Evolutionary conservation across 495 filamentous ascomycete species (phyloP), one percentile per base, ranked within the genome.

Genomic region (Podospora pseudocomata): DNA sequence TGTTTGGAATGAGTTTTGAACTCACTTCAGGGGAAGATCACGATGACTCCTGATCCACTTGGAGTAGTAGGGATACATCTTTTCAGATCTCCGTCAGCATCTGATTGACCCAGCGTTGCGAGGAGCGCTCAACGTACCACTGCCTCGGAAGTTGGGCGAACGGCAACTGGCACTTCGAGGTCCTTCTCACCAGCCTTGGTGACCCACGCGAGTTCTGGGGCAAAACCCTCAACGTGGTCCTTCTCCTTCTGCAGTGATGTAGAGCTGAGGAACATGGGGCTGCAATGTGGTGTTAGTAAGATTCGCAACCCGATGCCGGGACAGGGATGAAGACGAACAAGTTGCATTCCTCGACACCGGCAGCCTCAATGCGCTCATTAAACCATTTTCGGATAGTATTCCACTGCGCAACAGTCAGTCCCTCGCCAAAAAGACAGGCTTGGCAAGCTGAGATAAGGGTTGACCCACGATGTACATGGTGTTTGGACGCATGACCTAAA

Each of bases 141-240:
- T 28, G 91, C 92, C 80, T 97, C 95, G 49, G 91, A 94, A 19
- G 95, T 99, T 58, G 95, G 95, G 74, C 96, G 93, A 65, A 99
- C 94, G 15, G 96, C 95, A 67, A 98, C 91, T 70, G 93, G 93
- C 74, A 94, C 92, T 77, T 97, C 96, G 26, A 99, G 89, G 69
- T 95, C 89, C 71, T 89, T 94, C 63, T 91, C 90, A 67, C 95
- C 95, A 66, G 92, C 94, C 80, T 95, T 92, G 34, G 96, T 98
- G 54, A 99, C 96, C 95, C 95, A 98, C 64, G 96, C 96, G 69
- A 99, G 90, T 80, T 99, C 95, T 63, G 95, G 93, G 66, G 94
- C 94, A 78, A 98, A 98, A 28, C 96, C 96, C 79, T 99, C 94
- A 66, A 99, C 90, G 75, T 99, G 96, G 68, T 92, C 91, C 85